Conservation (phyloP, 768 basidiomycete species). For the Cytidiella melzeri region DNA sequence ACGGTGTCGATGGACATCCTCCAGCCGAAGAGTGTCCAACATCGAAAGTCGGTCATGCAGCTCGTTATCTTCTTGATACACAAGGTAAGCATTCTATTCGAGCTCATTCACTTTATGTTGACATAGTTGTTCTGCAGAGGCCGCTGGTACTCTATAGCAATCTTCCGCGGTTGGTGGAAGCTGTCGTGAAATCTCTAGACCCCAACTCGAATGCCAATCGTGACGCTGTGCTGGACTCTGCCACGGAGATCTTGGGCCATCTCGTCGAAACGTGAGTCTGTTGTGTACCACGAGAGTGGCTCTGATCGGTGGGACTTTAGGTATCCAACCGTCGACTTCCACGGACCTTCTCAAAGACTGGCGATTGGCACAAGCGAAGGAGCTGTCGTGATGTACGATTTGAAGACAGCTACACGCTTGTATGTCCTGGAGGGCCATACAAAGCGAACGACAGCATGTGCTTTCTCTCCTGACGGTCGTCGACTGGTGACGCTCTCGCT, state of each 20-base stretch:
- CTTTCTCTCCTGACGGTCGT: conserved; percentile 91
- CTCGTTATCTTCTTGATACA: conserved; percentile 90
- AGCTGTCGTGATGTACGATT: conserved; percentile 91
- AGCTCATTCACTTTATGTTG: not conserved
- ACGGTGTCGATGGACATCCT: conserved; percentile 88
- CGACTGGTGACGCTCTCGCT: conserved; percentile 83
- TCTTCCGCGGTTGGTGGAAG: conserved; percentile 83
- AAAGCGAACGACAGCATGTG: conserved; percentile 73
- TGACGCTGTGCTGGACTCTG: conserved; percentile 84
- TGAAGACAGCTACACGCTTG: conserved; percentile 90
- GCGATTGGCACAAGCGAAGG: conserved; percentile 94
- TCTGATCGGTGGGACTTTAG: conserved; percentile 32
- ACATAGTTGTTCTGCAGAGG: conserved; percentile 45
- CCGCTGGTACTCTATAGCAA: conserved; percentile 81
- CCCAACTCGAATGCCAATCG: conserved; percentile 73
- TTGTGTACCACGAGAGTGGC: not conserved
- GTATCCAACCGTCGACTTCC: conserved; percentile 92
- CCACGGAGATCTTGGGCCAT: conserved; percentile 90
- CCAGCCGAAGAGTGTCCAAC: conserved; percentile 63
- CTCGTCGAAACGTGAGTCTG: conserved; percentile 82
- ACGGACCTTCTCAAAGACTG: conserved; percentile 78
- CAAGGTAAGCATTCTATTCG: conserved; percentile 45
- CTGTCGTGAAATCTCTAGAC: conserved; percentile 94
- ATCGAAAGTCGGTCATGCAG: conserved; percentile 86
- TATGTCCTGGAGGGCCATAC: conserved; percentile 94